Base-by-base conservation (phyloP, 2,329 filamentous ascomycete species). In the Catunica adiposa region DNA sequence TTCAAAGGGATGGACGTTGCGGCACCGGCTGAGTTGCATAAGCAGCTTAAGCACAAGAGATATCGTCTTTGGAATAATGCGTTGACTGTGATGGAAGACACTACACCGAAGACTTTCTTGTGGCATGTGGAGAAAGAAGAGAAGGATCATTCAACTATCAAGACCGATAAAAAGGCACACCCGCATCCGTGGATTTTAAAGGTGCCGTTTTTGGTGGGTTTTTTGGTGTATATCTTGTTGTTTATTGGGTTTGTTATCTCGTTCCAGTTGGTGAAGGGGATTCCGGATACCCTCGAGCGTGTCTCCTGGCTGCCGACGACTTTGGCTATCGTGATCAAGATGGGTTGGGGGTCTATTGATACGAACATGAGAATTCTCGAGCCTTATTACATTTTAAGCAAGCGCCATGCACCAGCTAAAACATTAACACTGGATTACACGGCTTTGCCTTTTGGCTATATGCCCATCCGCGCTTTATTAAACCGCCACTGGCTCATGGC, bases 361-460 rank as follows among this genome's bases (percentile, higher is more conserved):
- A 82, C 77, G 56, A 77, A 80, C 25, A 74, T 86, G 50, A 80
- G 83, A 44, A 82, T 86, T 74, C 78, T 86, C 66, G 82, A 87
- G 65, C 84, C 84, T 1, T 88, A 84, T 63, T 85, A 82, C 64
- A 77, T 85, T 58, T 75, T 88, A 1, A 82, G 78, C 14, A 72
- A 72, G 54, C 76, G 84, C 2, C 77, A 83, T 60, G 83, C 83
- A 2, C 77, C 80, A 0, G 71, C 82, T 5, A 77, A 74, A 60
- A 82, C 79, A 1, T 73, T 88, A 5, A 82, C 79, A 0, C 74
- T 87, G 8, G 84, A 88, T 66, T 87, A 88, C 65, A 84, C 82
- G 0, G 81, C 81, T 26, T 77, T 84, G 62, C 81, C 84, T 3
- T 85, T 84, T 54, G 78, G 78, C 2, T 80, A 76, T 65, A 73